A percentile compares a stretch with the other conserved stretches of the same genome.
Evolutionary conservation across 2,329 filamentous ascomycete genomes (phyloP).

Genomic region (Aspergillus latus): DNA sequence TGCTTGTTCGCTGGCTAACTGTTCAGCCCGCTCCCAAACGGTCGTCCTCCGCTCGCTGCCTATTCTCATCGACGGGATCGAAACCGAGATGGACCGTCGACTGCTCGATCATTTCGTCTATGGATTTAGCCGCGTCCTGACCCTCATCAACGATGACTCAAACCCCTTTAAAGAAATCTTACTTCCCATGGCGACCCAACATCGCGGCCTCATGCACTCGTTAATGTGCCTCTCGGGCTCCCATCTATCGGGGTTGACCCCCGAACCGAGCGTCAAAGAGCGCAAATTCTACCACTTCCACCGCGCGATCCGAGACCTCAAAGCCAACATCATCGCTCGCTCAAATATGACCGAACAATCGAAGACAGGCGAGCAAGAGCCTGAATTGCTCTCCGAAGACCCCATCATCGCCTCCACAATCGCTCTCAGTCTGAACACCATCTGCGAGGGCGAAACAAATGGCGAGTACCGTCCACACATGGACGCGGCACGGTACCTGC

Average conservation of each 20-base stretch:
- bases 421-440: constrained; percentile 60
- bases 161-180: constrained; percentile 86
- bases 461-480: constrained; percentile 81
- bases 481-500: constrained; percentile 69
- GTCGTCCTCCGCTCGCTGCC: constrained; percentile 49
- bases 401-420: constrained; percentile 63
- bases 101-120: constrained; percentile 83
- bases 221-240: constrained; percentile 80
- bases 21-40: constrained; percentile 31
- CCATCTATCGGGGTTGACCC: constrained; percentile 60
- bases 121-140: constrained; percentile 76
- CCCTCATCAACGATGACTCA: constrained; percentile 73
- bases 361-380: background rate
- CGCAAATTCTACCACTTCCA: constrained; percentile 58
- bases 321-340: constrained; percentile 40
- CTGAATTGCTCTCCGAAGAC: constrained; percentile 51
- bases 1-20: constrained; percentile 9
- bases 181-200: constrained; percentile 74
- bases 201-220: constrained; percentile 86
- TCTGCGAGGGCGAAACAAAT: constrained; percentile 58
- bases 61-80: constrained; percentile 73
- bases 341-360: constrained; percentile 24
- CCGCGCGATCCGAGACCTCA: constrained; percentile 41
- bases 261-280: constrained; percentile 52
- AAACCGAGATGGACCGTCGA: constrained; percentile 73